Percentiles rank a stretch among this genome's conserved stretches.
Evolutionary conservation across 768 basidiomycete species (phyloP).

Genomic region (Amanita subjunquillea): DNA sequence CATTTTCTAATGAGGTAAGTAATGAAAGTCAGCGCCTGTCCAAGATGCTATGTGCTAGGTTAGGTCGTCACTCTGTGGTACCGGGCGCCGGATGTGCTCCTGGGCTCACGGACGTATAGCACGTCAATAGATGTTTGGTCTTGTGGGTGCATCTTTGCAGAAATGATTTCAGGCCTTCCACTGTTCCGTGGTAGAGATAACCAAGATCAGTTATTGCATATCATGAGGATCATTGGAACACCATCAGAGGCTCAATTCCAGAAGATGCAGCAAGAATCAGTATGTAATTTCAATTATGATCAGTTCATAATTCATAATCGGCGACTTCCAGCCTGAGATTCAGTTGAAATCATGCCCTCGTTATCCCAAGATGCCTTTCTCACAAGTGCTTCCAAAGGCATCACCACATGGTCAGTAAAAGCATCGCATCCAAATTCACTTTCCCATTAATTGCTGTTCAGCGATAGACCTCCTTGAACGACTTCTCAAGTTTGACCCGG

Average conservation of each 20-base stretch:
- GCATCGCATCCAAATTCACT: background rate
- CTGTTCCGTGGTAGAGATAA: constrained; percentile 96
- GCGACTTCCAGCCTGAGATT: constrained; percentile 61
- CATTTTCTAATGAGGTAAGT: constrained; percentile 89
- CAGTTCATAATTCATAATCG: constrained; percentile 2
- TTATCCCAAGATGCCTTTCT: constrained; percentile 76
- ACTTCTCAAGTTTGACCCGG: constrained; percentile 92
- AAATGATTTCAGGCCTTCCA: constrained; percentile 97
- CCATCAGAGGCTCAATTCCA: constrained; percentile 81
- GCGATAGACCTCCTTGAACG: constrained; percentile 92
- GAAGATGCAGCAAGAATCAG: constrained; percentile 86
- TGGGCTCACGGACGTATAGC: constrained; percentile 95
- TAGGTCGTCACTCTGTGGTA: constrained; percentile 99
- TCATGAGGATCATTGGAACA: constrained; percentile 95
- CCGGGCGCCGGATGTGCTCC: constrained; percentile 92
- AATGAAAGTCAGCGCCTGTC: background rate
- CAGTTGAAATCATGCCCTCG: constrained; percentile 77
- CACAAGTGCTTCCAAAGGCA: constrained; percentile 77
- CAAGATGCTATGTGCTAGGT: constrained; percentile 1
- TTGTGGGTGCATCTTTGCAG: constrained; percentile 97
- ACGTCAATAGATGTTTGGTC: constrained; percentile 99
- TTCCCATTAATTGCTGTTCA: constrained; percentile 16
- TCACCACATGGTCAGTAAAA: constrained; percentile 57
- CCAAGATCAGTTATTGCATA: constrained; percentile 94
- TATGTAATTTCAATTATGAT: constrained; percentile 25